Conservation (phyloP, 2,329 filamentous ascomycete species). For the Fusarium virguliforme region DNA sequence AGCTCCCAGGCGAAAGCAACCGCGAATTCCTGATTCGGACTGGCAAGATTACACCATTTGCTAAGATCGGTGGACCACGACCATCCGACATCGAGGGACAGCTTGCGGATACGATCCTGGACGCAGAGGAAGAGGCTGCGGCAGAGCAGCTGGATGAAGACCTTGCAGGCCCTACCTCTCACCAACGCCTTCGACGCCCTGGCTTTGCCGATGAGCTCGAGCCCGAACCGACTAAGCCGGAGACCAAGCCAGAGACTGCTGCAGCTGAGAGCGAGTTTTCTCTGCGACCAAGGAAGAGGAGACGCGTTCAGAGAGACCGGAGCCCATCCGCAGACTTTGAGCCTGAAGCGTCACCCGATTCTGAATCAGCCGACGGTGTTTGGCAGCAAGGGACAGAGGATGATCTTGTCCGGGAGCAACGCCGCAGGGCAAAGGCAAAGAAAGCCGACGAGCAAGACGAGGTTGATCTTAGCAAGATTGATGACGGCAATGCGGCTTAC, state of each 20-base stretch:
- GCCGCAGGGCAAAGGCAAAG: conserved; percentile 62
- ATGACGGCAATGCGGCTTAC: conserved; percentile 89
- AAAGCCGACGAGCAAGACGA: conserved; percentile 57
- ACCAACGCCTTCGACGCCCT: conserved; percentile 81
- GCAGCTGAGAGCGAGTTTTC: conserved; percentile 70
- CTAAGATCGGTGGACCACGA: conserved; percentile 79
- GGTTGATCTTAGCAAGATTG: conserved; percentile 73
- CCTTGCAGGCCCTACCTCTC: conserved; percentile 71
- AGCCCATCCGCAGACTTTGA: conserved; percentile 66
- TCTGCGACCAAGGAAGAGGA: conserved; percentile 72
- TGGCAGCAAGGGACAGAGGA: conserved; percentile 61
- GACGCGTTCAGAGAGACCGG: conserved; percentile 57
- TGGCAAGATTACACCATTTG: conserved; percentile 97
- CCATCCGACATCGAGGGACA: conserved; percentile 76
- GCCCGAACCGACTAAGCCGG: conserved; percentile 23
- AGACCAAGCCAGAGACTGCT: conserved; percentile 40
- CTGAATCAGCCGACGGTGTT: conserved; percentile 56
- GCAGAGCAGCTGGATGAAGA: conserved; percentile 59
- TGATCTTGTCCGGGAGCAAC: conserved; percentile 57
- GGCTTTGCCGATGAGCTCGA: conserved; percentile 71
- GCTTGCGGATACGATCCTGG: conserved; percentile 82
- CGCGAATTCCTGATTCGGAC: conserved; percentile 94
- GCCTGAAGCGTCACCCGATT: conserved; percentile 53
- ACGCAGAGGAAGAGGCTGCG: conserved; percentile 82
- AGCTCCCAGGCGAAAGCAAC: conserved; percentile 84